A percentile compares a stretch with the other conserved stretches of the same genome.
phyloP scores from a whole-genome alignment of 2,329 filamentous ascomycete genomes.

The Torrubiella hemipterigena region DNA sequence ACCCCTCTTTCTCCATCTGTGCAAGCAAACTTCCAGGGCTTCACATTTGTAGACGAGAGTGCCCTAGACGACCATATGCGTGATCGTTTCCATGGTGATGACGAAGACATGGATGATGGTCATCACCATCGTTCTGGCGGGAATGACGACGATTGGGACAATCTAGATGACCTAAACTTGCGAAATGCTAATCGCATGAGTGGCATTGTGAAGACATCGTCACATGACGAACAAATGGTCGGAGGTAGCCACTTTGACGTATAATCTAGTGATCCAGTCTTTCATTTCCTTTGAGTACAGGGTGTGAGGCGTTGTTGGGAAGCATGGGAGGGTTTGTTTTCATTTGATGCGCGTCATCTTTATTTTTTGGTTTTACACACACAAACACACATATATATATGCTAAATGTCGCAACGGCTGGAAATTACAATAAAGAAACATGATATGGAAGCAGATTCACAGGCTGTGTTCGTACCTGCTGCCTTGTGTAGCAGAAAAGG shows the following conservation, averaged over 20 bases:
- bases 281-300: no score
- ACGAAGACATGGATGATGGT: conserved; percentile 51
- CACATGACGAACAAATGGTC: conserved; percentile 52
- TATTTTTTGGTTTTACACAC: no score
- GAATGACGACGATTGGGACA: conserved; percentile 46
- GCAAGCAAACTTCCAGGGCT: conserved; percentile 96
- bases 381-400: no score
- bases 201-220: conserved; percentile 44
- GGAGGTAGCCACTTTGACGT: conserved; percentile 51
- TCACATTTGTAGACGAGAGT: conserved; percentile 98
- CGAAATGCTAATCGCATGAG: conserved; percentile 49
- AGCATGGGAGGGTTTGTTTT: no score
- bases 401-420: no score
- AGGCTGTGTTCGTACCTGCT: no score
- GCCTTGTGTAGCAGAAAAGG: no score
- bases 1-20: conserved; percentile 91
- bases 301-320: no score
- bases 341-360: no score
- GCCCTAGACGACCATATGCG: conserved; percentile 79
- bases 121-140: conserved; percentile 21
- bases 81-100: conserved; percentile 31
- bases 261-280: conserved; percentile 27
- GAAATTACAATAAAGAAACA: no score
- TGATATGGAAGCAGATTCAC: no score
- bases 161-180: conserved; percentile 40